phyloP scores from a whole-genome alignment of 306 rosid genomes.

The Spatholobus suberectus region DNA sequence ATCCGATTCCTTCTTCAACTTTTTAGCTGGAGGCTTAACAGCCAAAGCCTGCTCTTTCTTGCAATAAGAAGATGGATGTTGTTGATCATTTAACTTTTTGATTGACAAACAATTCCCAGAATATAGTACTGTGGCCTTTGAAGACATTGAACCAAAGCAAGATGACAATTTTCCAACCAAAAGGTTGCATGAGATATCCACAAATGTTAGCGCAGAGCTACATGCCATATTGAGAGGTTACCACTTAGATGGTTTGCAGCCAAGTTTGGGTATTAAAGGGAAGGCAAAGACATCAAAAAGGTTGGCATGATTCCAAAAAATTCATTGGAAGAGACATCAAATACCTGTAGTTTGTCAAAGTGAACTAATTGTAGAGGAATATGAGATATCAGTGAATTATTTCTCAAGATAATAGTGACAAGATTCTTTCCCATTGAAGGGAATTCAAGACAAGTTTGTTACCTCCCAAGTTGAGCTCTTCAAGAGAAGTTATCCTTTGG shows the following conservation, averaged over 20 bases:
- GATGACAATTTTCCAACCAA: conserved; percentile 77
- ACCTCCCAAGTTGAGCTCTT: conserved; percentile 71
- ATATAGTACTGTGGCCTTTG: conserved; percentile 55
- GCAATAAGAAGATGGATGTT: conserved; percentile 65
- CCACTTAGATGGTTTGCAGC: conserved; percentile 76
- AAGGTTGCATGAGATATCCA: conserved; percentile 83
- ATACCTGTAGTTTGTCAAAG: conserved; percentile 56
- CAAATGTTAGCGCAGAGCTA: conserved; percentile 54
- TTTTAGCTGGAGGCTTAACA: conserved; percentile 63
- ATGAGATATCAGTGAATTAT: conserved; percentile 69
- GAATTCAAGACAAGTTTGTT: conserved; percentile 70
- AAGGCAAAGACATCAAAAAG: conserved; percentile 68
- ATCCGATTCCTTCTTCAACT: conserved; percentile 42
- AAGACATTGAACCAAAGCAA: conserved; percentile 64
- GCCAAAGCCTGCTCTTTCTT: conserved; percentile 82
- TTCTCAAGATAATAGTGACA: conserved; percentile 56
- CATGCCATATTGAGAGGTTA: conserved; percentile 59
- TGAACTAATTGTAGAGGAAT: conserved; percentile 49
- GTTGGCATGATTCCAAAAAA: conserved; percentile 69
- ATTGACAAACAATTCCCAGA: conserved; percentile 80
- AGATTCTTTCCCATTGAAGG: conserved; percentile 61
- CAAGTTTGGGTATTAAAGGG: conserved; percentile 60
- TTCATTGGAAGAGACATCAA: conserved; percentile 73
- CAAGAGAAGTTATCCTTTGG: conserved; percentile 48
- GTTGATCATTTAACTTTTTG: conserved; percentile 58